phyloP scores from a whole-genome alignment of 139 green algal species.

The Chlamydomonas sphaeroides region DNA sequence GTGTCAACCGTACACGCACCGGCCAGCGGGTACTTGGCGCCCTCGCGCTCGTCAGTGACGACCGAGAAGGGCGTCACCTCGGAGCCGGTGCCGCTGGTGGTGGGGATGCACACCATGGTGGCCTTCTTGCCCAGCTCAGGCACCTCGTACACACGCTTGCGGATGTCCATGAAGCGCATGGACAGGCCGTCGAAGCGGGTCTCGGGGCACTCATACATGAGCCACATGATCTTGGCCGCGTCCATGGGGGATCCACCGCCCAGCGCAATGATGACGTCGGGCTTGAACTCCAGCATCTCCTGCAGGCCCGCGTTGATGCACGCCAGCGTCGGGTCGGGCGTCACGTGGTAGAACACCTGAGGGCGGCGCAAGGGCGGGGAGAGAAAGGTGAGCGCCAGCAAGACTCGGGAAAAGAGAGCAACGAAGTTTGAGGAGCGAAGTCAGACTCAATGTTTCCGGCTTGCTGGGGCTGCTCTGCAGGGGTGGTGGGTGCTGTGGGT shows the following conservation, averaged over 20 bases:
- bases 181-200: conserved; percentile 74
- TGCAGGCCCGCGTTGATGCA: conserved; percentile 62
- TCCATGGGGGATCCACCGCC: conserved; percentile 80
- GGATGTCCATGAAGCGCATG: conserved; percentile 85
- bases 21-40: conserved; percentile 70
- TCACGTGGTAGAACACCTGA: conserved; percentile 67
- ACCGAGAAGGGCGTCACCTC: conserved; percentile 80
- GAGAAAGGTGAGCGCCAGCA: too few relatives aligned
- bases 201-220: conserved; percentile 79
- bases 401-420: too few relatives aligned
- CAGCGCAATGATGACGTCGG: conserved; percentile 78
- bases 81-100: conserved; percentile 73
- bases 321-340: conserved; percentile 68
- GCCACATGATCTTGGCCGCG: conserved; percentile 75
- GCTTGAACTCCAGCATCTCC: conserved; percentile 64
- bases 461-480: too few relatives aligned
- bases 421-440: too few relatives aligned
- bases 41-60: conserved; percentile 69
- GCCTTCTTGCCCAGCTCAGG: conserved; percentile 58
- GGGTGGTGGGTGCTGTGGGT: too few relatives aligned
- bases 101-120: conserved; percentile 71
- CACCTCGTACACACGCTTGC: conserved; percentile 74
- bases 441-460: too few relatives aligned
- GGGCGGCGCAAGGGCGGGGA: neutral
- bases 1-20: too few relatives aligned